Percentiles rank a stretch among this genome's conserved stretches.
phyloP scores from a whole-genome alignment of 179 eudicot species.

The Beta macrorhiza region DNA sequence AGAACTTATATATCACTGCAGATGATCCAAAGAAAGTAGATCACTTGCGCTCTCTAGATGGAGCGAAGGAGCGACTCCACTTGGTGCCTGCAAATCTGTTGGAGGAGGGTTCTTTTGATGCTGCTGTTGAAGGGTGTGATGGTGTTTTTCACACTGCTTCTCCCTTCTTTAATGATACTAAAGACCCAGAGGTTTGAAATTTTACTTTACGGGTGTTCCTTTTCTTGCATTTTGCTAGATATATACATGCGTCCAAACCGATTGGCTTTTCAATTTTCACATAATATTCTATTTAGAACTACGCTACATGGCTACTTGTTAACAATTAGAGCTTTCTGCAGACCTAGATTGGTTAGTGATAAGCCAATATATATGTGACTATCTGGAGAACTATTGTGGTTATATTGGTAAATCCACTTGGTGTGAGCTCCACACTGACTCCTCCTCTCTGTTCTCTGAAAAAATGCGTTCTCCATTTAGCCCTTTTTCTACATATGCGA shows the following conservation, averaged over 20 bases:
- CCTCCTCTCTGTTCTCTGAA: no score
- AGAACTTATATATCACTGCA: slow-evolving; percentile 10
- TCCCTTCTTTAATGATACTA: slow-evolving; percentile 34
- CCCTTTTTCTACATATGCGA: no score
- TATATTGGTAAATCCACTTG: no score
- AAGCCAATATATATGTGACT: not conserved
- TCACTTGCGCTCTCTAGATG: slow-evolving; percentile 46
- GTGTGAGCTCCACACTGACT: no score
- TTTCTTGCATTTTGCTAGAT: not conserved
- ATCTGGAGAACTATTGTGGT: no score
- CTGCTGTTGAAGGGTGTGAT: slow-evolving; percentile 45
- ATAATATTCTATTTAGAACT: not conserved
- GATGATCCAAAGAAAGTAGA: slow-evolving; percentile 47
- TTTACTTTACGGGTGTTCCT: not conserved
- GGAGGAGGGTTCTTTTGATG: slow-evolving; percentile 48
- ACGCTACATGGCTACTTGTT: not conserved
- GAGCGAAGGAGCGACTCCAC: slow-evolving; percentile 50
- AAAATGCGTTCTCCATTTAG: no score
- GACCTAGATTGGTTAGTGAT: not conserved
- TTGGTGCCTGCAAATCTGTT: slow-evolving; percentile 40
- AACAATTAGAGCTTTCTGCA: not conserved
- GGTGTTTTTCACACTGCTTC: slow-evolving; percentile 55
- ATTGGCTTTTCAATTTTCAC: not conserved
- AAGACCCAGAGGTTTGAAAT: slow-evolving; percentile 43
- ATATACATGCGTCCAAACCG: not conserved